Base-by-base conservation (phyloP, 768 basidiomycete genomes). In the Scleroderma citrinum region DNA sequence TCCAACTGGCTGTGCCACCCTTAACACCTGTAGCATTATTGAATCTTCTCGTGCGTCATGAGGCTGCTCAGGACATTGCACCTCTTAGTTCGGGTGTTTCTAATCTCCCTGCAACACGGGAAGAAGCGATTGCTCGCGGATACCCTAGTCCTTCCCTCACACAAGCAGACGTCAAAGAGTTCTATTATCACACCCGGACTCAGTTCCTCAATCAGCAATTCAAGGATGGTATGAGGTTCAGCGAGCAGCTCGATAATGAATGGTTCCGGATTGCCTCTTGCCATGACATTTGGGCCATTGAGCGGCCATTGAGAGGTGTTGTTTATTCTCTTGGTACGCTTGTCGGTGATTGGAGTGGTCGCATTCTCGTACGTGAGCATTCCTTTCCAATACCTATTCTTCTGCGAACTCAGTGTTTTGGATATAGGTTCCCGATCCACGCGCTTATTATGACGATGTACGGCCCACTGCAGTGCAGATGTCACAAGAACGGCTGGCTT, bases 241-340 rank as follows among this genome's bases (percentile, higher is more conserved):
- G 73, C 34, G 49, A 52, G 32, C 55, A 51, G 19, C 69, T 73
- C 50, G 79, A 80, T 54, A 58, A 58, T 39, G 76, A 77, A 47
- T 80, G 77, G 78, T 69, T 64, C 53, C 71, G 77, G 31, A 54
- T 75, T 20, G 73, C 72, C 4, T 60, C 65, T 7, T 78, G 76
- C 44, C 60, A 70, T 49, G 65, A 75, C 44, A 63, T 69, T 4
- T 69, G 65, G 60, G 54, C 59, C 20, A 56, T 58, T 29, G 60
- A 67, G 36, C 59, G 61, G n/a, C 67, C 72, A 12, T 56, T 75
- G 24, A 69, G 70, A 50, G 73, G 74, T 19, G 53, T 63, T 2
- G 67, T 77, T 19, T 77, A 71, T 52, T 59, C 61, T n/a, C 63
- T 67, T 19, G 79, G 78, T 20, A 62, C 71, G 3, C 44, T 78